Base-by-base conservation (phyloP, 768 basidiomycete species). In the Asterophora lycoperdoides region DNA sequence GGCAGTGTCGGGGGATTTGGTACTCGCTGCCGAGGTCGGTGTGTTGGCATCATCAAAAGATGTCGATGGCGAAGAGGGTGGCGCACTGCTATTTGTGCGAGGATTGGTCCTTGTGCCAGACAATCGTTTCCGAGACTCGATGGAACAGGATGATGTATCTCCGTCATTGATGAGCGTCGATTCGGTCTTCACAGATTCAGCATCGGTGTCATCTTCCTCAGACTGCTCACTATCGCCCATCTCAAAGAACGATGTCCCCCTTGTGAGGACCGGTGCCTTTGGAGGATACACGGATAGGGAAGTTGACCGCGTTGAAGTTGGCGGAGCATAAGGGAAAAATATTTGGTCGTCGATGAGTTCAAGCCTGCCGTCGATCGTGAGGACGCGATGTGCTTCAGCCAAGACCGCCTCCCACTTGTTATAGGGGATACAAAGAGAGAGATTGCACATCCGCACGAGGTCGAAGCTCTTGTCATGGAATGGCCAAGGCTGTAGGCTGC, bases 321-420 rank as follows among this genome's bases (percentile, higher is more conserved):
- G 56, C 45, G 65, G 62, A 26, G 74, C 69, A 49, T 78, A 80
- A 1, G 86, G 82, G 56, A 87, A 88, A 54, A 77, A 62, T 29
- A 86, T 66, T 56, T 84, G 68, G 62, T 91, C 88, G 63, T 89
- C 85, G 43, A 91, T 79, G 41, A 89, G 57, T 62, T 92, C 89
- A 2, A 91, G 66, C 8, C 78, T 75, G 3, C 89, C 89, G 13
- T 73, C 78, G 5, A 70, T 70, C 10, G 66, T 68, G 11, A 91
- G 70, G 8, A 91, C 74, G 19, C 89, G 83, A 13, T 72, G 63
- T 4, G 75, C 77, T 72, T 92, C 84, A 0, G 60, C 54, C 15
- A 91, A 49, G 9, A 91, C 67, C 14, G 66, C 65, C 28, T 74
- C 66, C 89, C 89, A 91, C 33, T 72, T 65, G 5, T 75, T 67